Evolutionary conservation across 176 grass and related monocot genomes (phyloP).

Genomic region (barley (Hordeum vulgare)): DNA sequence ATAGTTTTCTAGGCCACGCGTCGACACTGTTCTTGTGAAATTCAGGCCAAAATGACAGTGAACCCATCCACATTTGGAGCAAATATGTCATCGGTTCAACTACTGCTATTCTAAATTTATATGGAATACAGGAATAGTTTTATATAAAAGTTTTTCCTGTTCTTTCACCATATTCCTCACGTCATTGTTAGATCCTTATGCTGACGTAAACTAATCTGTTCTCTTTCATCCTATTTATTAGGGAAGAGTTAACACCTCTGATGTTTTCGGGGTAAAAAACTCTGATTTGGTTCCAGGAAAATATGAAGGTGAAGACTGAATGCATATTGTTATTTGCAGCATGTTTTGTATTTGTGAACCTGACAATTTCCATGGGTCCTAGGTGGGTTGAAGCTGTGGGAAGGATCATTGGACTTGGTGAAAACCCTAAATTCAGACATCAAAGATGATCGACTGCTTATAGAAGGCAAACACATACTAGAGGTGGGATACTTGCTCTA

Average conservation of each 20-base stretch:
- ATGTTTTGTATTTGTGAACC: slow-evolving; percentile 5
- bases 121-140: neutral
- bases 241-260: slow-evolving; percentile 73
- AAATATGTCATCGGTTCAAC: neutral
- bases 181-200: neutral
- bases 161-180: neutral
- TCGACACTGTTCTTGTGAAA: neutral
- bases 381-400: slow-evolving; percentile 97
- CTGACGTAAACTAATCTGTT: slow-evolving; percentile 9
- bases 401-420: slow-evolving; percentile 83
- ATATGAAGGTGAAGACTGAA: slow-evolving; percentile 66
- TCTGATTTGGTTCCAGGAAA: slow-evolving; percentile 92
- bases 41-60: neutral
- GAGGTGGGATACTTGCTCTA: slow-evolving; percentile 56
- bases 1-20: neutral
- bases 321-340: slow-evolving; percentile 6
- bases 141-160: neutral
- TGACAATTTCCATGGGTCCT: neutral
- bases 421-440: slow-evolving; percentile 56
- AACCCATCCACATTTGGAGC: neutral
- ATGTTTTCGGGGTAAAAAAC: slow-evolving; percentile 82
- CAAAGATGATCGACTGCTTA: slow-evolving; percentile 26
- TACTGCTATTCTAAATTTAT: neutral
- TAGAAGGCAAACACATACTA: slow-evolving; percentile 65
- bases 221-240: slow-evolving; percentile 22